phyloP scores from a whole-genome alignment of 2,329 filamentous ascomycete species.

The Didymella pomorum region DNA sequence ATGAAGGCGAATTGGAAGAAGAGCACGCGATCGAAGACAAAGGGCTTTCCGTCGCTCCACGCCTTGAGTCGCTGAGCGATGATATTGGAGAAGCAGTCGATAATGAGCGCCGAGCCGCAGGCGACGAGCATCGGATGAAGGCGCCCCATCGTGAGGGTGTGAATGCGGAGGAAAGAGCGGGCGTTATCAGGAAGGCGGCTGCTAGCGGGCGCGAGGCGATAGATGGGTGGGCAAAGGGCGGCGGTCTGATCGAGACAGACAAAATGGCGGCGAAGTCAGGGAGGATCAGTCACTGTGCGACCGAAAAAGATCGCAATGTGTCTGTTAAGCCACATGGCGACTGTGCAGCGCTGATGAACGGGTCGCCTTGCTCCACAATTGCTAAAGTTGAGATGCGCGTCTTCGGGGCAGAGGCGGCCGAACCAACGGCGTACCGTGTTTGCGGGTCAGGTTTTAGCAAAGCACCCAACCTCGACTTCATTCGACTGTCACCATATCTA shows the following conservation, averaged over 20 bases:
- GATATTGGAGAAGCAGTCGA: conserved; percentile 50
- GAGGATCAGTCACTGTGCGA: conserved; percentile 1
- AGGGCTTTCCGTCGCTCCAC: conserved; percentile 45
- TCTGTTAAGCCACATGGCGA: conserved; percentile 17
- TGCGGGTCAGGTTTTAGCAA: conserved; percentile 8
- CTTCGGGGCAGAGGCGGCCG: conserved; percentile 11
- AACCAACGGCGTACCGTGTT: conserved; percentile 14
- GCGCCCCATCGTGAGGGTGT: conserved; percentile 25
- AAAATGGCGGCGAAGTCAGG: conserved; percentile 5
- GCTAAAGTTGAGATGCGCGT: conserved; percentile 15
- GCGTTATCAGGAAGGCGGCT: not conserved
- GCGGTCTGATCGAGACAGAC: not conserved
- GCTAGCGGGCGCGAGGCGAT: not conserved
- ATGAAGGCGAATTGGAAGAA: conserved; percentile 62
- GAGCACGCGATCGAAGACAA: conserved; percentile 49
- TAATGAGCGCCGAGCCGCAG: conserved; percentile 46
- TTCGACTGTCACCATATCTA: not conserved
- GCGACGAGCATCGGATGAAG: conserved; percentile 46
- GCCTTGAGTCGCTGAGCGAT: conserved; percentile 50
- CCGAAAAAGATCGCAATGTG: not conserved
- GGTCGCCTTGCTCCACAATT: conserved; percentile 19
- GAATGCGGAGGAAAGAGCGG: not conserved
- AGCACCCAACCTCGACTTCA: not conserved
- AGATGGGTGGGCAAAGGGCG: not conserved
- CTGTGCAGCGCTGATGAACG: conserved; percentile 7